phyloP scores from a whole-genome alignment of 768 basidiomycete species.

The Chalciporus pseudorubinellus region DNA sequence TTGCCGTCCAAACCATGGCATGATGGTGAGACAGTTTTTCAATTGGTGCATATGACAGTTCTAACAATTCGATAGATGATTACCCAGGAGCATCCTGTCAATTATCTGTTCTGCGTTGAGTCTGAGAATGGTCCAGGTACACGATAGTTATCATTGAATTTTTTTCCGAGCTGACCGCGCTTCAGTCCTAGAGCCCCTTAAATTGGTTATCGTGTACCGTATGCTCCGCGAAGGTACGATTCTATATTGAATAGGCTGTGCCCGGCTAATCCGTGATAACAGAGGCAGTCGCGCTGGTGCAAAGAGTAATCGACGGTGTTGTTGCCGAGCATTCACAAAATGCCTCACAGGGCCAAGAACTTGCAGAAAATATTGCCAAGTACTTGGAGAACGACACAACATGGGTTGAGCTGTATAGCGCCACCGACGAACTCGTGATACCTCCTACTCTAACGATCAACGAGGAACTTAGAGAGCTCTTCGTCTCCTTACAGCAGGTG shows the following conservation, averaged over 20 bases:
- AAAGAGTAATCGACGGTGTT: slow-evolving; percentile 44
- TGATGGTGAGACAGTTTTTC: slow-evolving; percentile 42
- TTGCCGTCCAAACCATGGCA: slow-evolving; percentile 45
- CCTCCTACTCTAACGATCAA: slow-evolving; percentile 38
- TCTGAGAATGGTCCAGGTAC: slow-evolving; percentile 60
- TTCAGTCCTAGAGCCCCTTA: slow-evolving; percentile 62
- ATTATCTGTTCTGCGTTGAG: slow-evolving; percentile 79
- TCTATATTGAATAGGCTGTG: background rate
- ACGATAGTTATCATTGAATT: slow-evolving; percentile 4
- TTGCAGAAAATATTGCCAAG: slow-evolving; percentile 51
- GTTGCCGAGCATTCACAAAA: slow-evolving; percentile 36
- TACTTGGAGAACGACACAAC: slow-evolving; percentile 58
- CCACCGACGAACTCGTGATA: slow-evolving; percentile 67
- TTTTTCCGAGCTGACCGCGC: slow-evolving; percentile 5
- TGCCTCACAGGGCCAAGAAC: slow-evolving; percentile 38
- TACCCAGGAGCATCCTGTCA: slow-evolving; percentile 69
- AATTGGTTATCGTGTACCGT: slow-evolving; percentile 69
- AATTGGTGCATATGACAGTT: background rate
- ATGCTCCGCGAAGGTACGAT: slow-evolving; percentile 75
- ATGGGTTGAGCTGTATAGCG: slow-evolving; percentile 70
- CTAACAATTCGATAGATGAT: slow-evolving; percentile 53
- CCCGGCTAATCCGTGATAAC: slow-evolving; percentile 7
- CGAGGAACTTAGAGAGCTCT: slow-evolving; percentile 25
- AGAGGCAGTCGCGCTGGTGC: slow-evolving; percentile 71
- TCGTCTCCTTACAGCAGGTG: slow-evolving; percentile 35